These are phyloP conservation scores for Claviceps citrina DNA, from an alignment of 2,329 filamentous ascomycete species.

Conservation along the genomic window DNA sequence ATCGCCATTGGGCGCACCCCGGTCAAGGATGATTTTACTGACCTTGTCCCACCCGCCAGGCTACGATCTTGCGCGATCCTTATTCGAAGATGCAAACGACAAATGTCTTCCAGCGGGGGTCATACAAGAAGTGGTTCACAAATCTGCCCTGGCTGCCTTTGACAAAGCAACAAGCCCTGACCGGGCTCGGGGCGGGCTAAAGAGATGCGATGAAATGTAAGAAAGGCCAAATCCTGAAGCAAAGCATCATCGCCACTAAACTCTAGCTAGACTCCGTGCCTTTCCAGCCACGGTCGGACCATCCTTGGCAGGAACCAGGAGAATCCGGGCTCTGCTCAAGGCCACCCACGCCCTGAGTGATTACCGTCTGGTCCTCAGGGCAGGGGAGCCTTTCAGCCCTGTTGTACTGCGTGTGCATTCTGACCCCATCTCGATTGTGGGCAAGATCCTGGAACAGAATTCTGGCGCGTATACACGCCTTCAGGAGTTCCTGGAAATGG, in stretches of 20 bases:
- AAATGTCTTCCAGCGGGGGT: constrained; percentile 32
- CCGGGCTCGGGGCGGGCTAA: constrained; percentile 57
- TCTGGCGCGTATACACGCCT: constrained; percentile 56
- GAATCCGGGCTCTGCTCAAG: constrained; percentile 48
- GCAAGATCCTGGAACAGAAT: constrained; percentile 63
- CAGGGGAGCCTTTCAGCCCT: constrained; percentile 66
- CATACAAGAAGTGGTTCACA: constrained; percentile 45
- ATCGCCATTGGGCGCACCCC: no score
- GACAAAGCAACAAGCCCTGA: constrained; percentile 76
- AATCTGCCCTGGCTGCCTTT: constrained; percentile 53
- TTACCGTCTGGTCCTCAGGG: constrained; percentile 63
- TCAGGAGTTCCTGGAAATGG: constrained; percentile 57
- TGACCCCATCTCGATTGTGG: constrained; percentile 59
- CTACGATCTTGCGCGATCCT: constrained; percentile 45
- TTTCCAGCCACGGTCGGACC: constrained; percentile 43
- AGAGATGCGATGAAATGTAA: constrained; percentile 63
- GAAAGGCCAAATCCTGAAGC: constrained; percentile 11
- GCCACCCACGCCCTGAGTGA: constrained; percentile 63
- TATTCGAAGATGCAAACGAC: constrained; percentile 40
- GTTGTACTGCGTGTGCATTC: constrained; percentile 62
- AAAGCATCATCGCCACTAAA: not conserved
- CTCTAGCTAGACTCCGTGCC: constrained; percentile 39
- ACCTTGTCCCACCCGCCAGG: constrained; percentile 26
- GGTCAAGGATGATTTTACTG: constrained; percentile 8
- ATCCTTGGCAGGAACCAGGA: constrained; percentile 34